Evolutionary conservation across 495 filamentous ascomycete genomes (phyloP), one percentile per base, ranked within the genome.

Genomic region (Aspergillus leporis): DNA sequence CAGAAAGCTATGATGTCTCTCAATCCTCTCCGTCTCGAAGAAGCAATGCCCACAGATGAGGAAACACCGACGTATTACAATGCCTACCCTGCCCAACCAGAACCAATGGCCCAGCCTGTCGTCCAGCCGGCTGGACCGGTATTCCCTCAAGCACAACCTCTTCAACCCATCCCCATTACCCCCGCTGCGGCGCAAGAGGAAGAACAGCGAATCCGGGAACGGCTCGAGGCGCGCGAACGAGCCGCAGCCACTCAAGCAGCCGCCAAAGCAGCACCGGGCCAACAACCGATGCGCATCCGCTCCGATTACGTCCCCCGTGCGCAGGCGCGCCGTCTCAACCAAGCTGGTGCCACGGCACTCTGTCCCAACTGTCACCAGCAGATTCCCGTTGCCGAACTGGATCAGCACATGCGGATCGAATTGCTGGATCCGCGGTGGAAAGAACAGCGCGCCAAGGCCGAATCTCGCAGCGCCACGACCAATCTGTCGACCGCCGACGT

Each of bases 371-470:
- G 95, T 76, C 87, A 90, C 59, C 90, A 95, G 71, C 87, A 89
- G 59, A 90, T 97, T 36, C 91, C 92, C 7, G 82, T 88, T 63
- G 83, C 87, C 63, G 94, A 98, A 72, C 79, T 97, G 66, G 91
- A 93, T 30, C 86, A 93, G 58, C 94, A 98, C 73, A 96, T 98
- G 88, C 85, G 90, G 67, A 97, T 97, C 70, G 94, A 98, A 72
- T 82, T 98, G 14, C 85, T 98, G 51, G 94, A 98, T 69, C 93
- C 94, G 0, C 85, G 88, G 34, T 98, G 95, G 94, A 94, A 95
- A 72, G 92, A 97, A 69, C 92, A 98, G 70, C 89, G 90, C 53
- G 90, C 89, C 59, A 95, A 96, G 67, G 85, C 89, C 13, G 91
- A 96, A 22, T 85, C 88, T 12, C 85, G 94, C 56, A 90, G 85